Evolutionary conservation across 148 eudicot genomes (phyloP), one percentile per base, ranked within the genome.

Genomic region (Dianthus caryophyllus): DNA sequence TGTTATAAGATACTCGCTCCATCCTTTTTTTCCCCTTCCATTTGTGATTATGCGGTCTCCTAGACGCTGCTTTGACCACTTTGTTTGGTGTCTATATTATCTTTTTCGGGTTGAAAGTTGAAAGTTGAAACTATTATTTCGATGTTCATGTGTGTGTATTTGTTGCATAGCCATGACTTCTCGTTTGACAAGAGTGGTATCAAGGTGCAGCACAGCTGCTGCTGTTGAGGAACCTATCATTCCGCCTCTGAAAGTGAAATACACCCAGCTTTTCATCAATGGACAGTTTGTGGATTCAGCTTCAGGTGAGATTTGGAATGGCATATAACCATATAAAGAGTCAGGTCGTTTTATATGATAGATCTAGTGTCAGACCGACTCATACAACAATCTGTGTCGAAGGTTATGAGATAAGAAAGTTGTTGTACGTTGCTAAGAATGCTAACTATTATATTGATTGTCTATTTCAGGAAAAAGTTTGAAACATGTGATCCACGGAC

Each of bases 401-500:
- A 3, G 6, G 11, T 41, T 41, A 1, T 9, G 10, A 6, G 5
- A 41, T 41, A 41, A 33, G 8, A 8, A 33, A 41, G 6, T 13
- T 41, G 44, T 41, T 41, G 6, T 41, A 41, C 44, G 44, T 41
- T n/a, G n/a, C n/a, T n/a, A n/a, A n/a, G n/a, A n/a, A n/a, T 41
- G 12, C 9, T 58, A 27, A 11, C 52, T 5, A 21, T 21, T 30
- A 13, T 20, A 8, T 29, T 0, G 4, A 58, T 27, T 27, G 18
- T 41, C 53, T 41, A 10, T 18, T 61, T 52, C 81, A 87, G 97
- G 97, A 87, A 81, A 50, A 90, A 75, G 1, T 87, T 90, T 73
- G 76, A 79, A 18, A 82, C 94, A 60, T 22, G 57, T 66, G 97
- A 90, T 53, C 97, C 97, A 0, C 84, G 93, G 64, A 85, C 97